Conservation (phyloP, 1,284 basidiomycete species). For the Ustilago vetiveriae region DNA sequence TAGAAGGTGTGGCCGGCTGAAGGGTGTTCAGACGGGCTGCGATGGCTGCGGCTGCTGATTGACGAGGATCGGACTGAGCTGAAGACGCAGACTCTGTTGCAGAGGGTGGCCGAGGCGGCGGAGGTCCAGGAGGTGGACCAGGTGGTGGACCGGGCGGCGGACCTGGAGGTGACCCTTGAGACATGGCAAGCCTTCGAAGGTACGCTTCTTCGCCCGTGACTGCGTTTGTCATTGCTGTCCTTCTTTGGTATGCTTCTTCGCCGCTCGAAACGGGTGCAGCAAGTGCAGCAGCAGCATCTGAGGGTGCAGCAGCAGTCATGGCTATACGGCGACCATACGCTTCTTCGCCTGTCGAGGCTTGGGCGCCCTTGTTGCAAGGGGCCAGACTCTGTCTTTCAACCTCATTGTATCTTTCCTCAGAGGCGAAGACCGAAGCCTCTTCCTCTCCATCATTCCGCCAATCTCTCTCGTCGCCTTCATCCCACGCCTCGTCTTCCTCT, state of each 20-base stretch:
- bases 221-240: conserved; percentile 20
- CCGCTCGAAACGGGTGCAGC: background rate
- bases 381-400: background rate
- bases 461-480: conserved; percentile 18
- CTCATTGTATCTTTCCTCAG: background rate
- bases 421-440: background rate
- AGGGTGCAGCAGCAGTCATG: background rate
- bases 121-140: conserved; percentile 17
- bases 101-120: conserved; percentile 20
- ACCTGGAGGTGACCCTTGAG: conserved; percentile 7
- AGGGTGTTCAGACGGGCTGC: conserved; percentile 43
- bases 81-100: background rate
- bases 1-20: background rate
- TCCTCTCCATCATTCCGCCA: conserved; percentile 5
- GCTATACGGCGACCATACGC: conserved; percentile 31
- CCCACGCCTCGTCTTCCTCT: conserved; percentile 11
- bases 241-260: conserved; percentile 29
- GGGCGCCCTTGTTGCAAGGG: background rate
- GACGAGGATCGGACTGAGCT: conserved; percentile 8
- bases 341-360: conserved; percentile 32
- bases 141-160: conserved; percentile 36
- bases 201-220: conserved; percentile 40
- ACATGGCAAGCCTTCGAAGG: conserved; percentile 27
- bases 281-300: background rate
- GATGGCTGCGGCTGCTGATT: conserved; percentile 52